Base-by-base conservation (phyloP, 2,329 filamentous ascomycete species). In the Orbilia ellipsospora region DNA sequence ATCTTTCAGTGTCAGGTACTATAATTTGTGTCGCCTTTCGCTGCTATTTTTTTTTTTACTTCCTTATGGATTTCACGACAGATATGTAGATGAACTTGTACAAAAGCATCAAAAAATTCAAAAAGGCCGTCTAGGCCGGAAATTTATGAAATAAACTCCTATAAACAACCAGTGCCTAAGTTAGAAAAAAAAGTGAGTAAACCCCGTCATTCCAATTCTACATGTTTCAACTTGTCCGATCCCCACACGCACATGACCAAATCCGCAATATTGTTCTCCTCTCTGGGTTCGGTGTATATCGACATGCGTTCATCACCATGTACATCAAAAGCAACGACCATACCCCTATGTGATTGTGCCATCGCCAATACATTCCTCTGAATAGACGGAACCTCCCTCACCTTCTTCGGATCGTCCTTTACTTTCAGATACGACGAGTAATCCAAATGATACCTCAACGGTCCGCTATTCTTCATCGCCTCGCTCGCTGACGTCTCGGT, bases 231-330 rank as follows among this genome's bases (percentile, higher is more conserved):
- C 36, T 64, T 45, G 15, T 75, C 52, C 1, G 72, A 75, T n/a
- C 72, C 72, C 72, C 72, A 75, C 16, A 75, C 72, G 36, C 72
- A 75, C 72, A 75, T 75, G 23, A 75, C 72, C 59, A 75, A 65
- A 45, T 69, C 66, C 12, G 73, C 67, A 51, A 77, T 77, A 50
- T 69, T 70, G 20, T 66, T 72, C 60, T 77, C 55, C 57, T 48
- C 26, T 16, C 73, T 55, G 28, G 67, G 73, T 48, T 77, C 73
- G 3, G 66, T 77, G 23, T 77, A 77, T 56, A 77, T 77, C n/a
- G 73, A 70, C 73, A 77, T 77, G 10, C 73, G 54, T 31, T 77
- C 73, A 18, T 77, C 73, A 15, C 73, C 73, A 54, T 66, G 55
- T 5, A 77, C 67, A 12, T 77, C 66, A 36, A 69, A 50, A 18